Percentiles rank a stretch among this genome's conserved stretches.
Evolutionary conservation across 1,139 yeast species (phyloP).

Genomic region (Groenewaldozyma auringiensis): DNA sequence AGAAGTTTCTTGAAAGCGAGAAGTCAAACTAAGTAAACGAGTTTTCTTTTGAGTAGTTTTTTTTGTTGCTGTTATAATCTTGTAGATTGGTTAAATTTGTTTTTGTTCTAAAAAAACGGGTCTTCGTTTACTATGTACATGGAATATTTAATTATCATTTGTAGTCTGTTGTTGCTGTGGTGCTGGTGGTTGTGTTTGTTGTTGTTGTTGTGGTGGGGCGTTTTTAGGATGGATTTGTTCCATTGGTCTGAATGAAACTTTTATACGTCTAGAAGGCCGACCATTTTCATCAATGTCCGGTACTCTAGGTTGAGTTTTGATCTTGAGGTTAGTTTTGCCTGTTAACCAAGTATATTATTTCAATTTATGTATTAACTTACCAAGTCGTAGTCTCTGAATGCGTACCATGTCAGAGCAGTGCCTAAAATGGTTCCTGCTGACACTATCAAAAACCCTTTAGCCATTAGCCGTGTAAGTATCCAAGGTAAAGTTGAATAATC

Average conservation of each 20-base stretch:
- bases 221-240: conserved; percentile 33
- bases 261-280: conserved; percentile 23
- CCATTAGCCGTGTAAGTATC: no score
- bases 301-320: conserved; percentile 1
- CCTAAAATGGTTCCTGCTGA: not conserved
- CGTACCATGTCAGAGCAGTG: not conserved
- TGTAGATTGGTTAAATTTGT: not conserved
- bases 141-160: conserved; percentile 2
- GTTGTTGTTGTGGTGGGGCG: conserved; percentile 23
- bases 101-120: not conserved
- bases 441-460: not conserved
- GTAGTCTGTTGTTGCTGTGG: conserved; percentile 5
- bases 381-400: conserved; percentile 2
- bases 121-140: not conserved
- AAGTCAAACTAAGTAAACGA: conserved; percentile 8
- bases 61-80: conserved; percentile 5
- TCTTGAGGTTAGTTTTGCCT: no score
- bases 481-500: no score
- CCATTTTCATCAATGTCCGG: conserved; percentile 22
- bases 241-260: conserved; percentile 31
- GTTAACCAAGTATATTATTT: no score
- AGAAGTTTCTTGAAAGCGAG: conserved; percentile 29
- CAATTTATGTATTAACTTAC: not conserved
- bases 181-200: conserved; percentile 10
- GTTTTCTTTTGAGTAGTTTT: not conserved